Evolutionary conservation across 352 stramenopile species (phyloP).

Genomic region (Elongisporangium prolatum): DNA sequence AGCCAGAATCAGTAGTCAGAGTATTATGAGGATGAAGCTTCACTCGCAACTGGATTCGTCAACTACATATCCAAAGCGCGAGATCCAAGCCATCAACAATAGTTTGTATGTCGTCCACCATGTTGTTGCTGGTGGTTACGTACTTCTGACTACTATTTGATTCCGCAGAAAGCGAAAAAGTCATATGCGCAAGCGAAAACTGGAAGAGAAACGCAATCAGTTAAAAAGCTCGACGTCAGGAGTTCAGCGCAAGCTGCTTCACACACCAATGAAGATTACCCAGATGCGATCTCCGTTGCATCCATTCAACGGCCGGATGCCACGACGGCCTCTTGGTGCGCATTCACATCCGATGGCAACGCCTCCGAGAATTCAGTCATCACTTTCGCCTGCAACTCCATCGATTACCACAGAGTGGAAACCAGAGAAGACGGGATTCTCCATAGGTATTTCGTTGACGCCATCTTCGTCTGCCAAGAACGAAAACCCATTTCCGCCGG

Average conservation of each 20-base stretch:
- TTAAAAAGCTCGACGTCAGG: slow-evolving; percentile 18
- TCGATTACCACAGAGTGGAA: background rate
- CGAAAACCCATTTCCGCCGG: background rate
- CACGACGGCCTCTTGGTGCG: slow-evolving; percentile 1
- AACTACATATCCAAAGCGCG: slow-evolving; percentile 44
- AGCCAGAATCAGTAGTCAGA: slow-evolving; percentile 47
- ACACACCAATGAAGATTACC: slow-evolving; percentile 55
- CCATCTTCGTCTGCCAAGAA: slow-evolving; percentile 1
- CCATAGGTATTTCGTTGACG: background rate
- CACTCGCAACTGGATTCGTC: slow-evolving; percentile 48
- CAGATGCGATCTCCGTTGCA: slow-evolving; percentile 27
- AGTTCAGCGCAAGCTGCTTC: slow-evolving; percentile 70
- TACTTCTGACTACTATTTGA: background rate
- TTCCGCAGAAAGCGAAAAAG: slow-evolving; percentile 48
- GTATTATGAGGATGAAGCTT: slow-evolving; percentile 79
- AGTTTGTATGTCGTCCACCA: slow-evolving; percentile 48
- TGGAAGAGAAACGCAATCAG: slow-evolving; percentile 27
- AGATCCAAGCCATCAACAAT: slow-evolving; percentile 83
- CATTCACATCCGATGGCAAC: slow-evolving; percentile 1
- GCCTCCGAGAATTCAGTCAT: slow-evolving; percentile 10
- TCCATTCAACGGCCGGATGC: slow-evolving; percentile 38
- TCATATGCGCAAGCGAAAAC: slow-evolving; percentile 49
- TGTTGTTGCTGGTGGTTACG: background rate
- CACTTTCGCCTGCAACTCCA: background rate
- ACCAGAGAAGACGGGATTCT: background rate